phyloP scores from a whole-genome alignment of 306 rosid species.

The Sindora glabra region DNA sequence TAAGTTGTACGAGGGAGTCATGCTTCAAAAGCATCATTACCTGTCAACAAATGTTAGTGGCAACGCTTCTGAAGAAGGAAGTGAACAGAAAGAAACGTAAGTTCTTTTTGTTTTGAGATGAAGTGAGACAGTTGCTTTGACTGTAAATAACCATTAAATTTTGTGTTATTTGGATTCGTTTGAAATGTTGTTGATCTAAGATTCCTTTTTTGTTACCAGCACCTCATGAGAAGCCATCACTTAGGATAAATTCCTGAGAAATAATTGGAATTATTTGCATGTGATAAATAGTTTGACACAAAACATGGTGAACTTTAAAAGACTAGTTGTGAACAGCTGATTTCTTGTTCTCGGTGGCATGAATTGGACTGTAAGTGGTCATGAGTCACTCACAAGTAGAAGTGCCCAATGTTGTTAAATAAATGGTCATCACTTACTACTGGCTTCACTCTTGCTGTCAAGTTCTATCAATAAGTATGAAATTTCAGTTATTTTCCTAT shows the following conservation, averaged over 20 bases:
- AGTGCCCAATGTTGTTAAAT: not conserved
- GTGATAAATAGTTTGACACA: not conserved
- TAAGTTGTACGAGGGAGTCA: slow-evolving; percentile 17
- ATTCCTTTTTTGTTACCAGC: not conserved
- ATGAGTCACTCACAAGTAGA: not conserved
- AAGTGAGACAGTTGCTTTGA: not conserved
- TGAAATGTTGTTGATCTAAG: not conserved
- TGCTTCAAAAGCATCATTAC: slow-evolving; percentile 15
- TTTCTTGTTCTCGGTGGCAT: slow-evolving; percentile 1
- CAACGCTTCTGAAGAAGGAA: slow-evolving; percentile 14
- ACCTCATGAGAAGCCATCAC: not conserved
- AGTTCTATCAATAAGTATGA: not conserved
- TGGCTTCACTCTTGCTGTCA: not conserved
- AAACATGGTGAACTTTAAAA: not conserved
- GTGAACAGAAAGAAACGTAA: slow-evolving; percentile 27
- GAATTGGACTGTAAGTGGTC: no score
- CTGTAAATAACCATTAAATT: no score
- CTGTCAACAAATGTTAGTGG: slow-evolving; percentile 22
- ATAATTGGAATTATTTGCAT: not conserved
- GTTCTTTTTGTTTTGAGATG: slow-evolving; percentile 20
- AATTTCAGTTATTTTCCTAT: not conserved
- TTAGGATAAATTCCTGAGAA: not conserved
- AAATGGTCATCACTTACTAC: no score
- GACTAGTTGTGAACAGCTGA: no score
- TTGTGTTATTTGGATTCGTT: slow-evolving; percentile 3